Evolutionary conservation across 2,329 filamentous ascomycete species (phyloP), one percentile per base, ranked within the genome.

Genomic region (Alternaria angustiovoidea): DNA sequence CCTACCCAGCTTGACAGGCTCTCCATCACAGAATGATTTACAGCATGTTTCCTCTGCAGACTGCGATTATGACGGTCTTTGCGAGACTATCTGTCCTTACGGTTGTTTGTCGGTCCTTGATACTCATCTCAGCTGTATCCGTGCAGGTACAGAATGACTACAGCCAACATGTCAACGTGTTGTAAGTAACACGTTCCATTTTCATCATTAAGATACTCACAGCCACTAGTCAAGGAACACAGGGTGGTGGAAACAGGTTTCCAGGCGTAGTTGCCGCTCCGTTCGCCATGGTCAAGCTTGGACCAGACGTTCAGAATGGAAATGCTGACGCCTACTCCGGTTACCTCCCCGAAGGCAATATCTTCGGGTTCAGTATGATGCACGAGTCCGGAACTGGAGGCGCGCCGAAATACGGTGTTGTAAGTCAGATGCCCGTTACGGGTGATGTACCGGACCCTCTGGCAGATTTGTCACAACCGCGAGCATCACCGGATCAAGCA

Each of bases 401-500:
- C 36, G 73, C 73, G 8, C 74, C 73, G 5, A 77, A 76, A 22
- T 77, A 77, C 54, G 75, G 77, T 7, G 74, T 78, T 5, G 70
- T 78, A 1, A 74, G 74, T 8, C 77, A 79, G 53, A 74, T 78
- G 67, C 75, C 75, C 32, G 70, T 72, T 2, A 26, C 67, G 18
- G 75, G 71, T 24, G 55, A 68, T 24, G 61, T 77, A 7, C 38
- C 59, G 2, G 84, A 90, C 58, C 87, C 88, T 2, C 76, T 90
- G 24, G 24, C 78, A 5, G 83, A 86, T 62, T 80, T 86, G 34
- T 86, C 84, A n/a, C 81, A 86, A 20, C 80, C 79, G 1, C 81
- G 88, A 61, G 79, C 80, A 18, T 74, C 70, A 9, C 68, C 81
- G 1, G 88, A 91, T 63, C 67, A 83, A 60, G 84, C 83, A 3